phyloP scores from a whole-genome alignment of 148 eudicot genomes.

The Rhododendron griersonianum region DNA sequence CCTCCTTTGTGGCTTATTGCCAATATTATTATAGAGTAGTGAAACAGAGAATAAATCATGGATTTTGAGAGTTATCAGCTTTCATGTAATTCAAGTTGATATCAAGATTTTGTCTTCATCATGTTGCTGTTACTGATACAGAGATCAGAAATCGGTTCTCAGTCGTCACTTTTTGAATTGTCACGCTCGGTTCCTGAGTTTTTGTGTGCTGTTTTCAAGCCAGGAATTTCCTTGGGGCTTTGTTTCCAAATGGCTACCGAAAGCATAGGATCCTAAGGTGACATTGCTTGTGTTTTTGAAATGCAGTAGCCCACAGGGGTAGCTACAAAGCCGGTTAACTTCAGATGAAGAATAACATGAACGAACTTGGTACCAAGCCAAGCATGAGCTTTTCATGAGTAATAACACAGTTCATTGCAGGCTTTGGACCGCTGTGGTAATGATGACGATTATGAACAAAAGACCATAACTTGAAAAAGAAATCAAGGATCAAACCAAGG shows the following conservation, averaged over 20 bases:
- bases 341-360: background rate
- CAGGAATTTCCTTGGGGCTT: background rate
- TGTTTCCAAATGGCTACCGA: background rate
- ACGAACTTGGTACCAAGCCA: background rate
- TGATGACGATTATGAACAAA: background rate
- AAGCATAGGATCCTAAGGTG: background rate
- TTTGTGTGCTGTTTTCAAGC: background rate
- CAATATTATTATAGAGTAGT: constrained; percentile 1
- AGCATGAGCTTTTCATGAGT: background rate
- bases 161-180: background rate
- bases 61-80: constrained; percentile 6
- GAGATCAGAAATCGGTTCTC: background rate
- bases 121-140: background rate
- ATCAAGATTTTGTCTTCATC: background rate
- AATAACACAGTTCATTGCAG: background rate
- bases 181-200: background rate
- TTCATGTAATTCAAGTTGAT: constrained; percentile 7
- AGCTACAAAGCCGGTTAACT: no score
- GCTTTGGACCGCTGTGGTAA: background rate
- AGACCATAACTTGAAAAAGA: background rate
- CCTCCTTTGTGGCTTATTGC: constrained; percentile 10
- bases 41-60: constrained; percentile 11
- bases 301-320: no score
- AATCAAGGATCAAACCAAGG: background rate
- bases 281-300: background rate